Evolutionary conservation across 768 basidiomycete genomes (phyloP), one percentile per base, ranked within the genome.

Genomic region (Pisolithus orientalis): DNA sequence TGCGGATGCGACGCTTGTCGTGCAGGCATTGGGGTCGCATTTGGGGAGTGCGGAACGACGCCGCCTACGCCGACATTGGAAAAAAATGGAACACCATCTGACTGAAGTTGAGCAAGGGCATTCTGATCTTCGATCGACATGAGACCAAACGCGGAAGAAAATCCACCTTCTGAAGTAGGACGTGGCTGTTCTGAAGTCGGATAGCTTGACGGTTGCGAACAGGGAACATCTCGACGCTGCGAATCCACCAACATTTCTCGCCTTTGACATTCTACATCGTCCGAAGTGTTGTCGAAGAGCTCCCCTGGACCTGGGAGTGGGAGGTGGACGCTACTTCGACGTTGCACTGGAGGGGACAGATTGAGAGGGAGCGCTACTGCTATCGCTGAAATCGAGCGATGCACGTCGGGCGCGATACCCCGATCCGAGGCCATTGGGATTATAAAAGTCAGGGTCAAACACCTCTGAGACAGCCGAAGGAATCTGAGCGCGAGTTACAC

Each of bases 51-150:
- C 6, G 63, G 65, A 31, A 62, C 56, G 34, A 63, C 37, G 5
- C 61, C 50, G 6, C 32, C 59, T 57, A 70, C 52, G 17, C 58
- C 57, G 5, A 62, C 44, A 24, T 55, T 58, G 39, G 71, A 71
- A 64, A 88, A 89, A 73, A 88, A 88, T 0, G 85, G 82, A 13
- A 78, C 73, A 6, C 75, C 79, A 53, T 84, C 83, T 4, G 64
- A 65, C 1, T 80, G 65, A 45, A 87, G 71, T 2, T 83, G 79
- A 0, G 85, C 82, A 37, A 89, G 72, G 7, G 84, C 82, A 50
- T 77, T 77, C 1, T 82, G 80, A 61, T 90, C 88, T 52, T 89
- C 87, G 47, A 91, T 74, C 17, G 80, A 82, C 82, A 91, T 79
- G 48, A 85, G 74, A 7, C 85, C 88, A 62, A 91, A 90, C 1